Conservation (phyloP, 2,329 filamentous ascomycete genomes). For the Aspergillus bombycis region DNA sequence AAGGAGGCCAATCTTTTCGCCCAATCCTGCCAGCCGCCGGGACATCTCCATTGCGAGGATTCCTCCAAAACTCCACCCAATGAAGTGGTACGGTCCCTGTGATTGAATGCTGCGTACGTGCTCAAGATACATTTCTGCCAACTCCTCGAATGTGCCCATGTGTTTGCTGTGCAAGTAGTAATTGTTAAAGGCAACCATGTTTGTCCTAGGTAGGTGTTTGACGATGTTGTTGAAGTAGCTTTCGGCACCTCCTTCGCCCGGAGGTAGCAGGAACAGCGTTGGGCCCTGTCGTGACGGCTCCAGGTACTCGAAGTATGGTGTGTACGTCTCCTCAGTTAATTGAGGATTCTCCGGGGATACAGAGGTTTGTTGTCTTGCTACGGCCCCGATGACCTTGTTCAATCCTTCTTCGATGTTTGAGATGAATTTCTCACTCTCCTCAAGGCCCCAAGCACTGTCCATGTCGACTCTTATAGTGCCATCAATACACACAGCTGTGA, state of each 20-base stretch:
- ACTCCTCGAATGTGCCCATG: background rate
- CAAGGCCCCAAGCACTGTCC: background rate
- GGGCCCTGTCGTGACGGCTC: background rate
- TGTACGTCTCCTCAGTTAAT: background rate
- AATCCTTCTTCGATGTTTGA: background rate
- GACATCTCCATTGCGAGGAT: background rate
- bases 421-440: background rate
- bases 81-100: background rate
- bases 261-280: background rate
- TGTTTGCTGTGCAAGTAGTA: background rate
- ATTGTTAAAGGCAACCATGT: background rate
- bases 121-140: background rate
- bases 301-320: background rate
- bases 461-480: background rate
- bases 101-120: background rate
- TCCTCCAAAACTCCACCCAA: background rate
- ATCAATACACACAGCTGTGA: background rate
- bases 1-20: background rate
- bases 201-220: background rate
- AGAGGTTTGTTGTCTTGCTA: background rate
- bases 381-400: background rate
- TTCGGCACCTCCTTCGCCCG: background rate
- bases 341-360: too few relatives aligned
- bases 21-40: background rate
- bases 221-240: background rate